phyloP scores from a whole-genome alignment of 345 rosid genomes.

The Brassica rapa region DNA sequence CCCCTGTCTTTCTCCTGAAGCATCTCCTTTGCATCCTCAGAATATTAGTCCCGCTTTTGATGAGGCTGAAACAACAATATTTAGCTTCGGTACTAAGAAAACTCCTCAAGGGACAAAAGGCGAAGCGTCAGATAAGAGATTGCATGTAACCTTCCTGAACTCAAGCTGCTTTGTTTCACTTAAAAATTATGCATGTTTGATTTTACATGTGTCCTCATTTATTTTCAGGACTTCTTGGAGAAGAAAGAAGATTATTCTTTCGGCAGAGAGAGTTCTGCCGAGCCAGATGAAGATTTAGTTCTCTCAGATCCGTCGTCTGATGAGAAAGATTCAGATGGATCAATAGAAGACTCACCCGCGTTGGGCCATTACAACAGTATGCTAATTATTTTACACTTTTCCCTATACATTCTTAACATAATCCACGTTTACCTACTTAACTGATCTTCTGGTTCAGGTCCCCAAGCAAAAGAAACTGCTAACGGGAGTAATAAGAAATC shows the following conservation, averaged over 20 bases:
- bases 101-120: conserved; percentile 43
- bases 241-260: conserved; percentile 47
- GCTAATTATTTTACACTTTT: not conserved
- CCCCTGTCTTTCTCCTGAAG: conserved; percentile 49
- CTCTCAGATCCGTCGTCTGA: conserved; percentile 53
- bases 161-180: conserved; percentile 13
- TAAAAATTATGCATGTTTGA: conserved; percentile 10
- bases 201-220: conserved; percentile 49
- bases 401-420: conserved; percentile 1
- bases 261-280: conserved; percentile 36
- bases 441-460: conserved; percentile 25
- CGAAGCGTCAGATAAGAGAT: conserved; percentile 42
- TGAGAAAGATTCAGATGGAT: conserved; percentile 51
- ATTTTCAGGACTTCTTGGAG: conserved; percentile 54
- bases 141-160: conserved; percentile 57
- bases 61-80: conserved; percentile 39
- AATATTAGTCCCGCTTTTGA: conserved; percentile 44
- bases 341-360: conserved; percentile 52
- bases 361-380: conserved; percentile 39
- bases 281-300: conserved; percentile 44
- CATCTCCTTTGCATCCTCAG: conserved; percentile 42
- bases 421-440: conserved; percentile 4
- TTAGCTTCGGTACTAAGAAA: conserved; percentile 45
- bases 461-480: conserved; percentile 41
- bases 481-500: conserved; percentile 42